Conservation (phyloP, 495 filamentous ascomycete species). For the Penicillium manginii region DNA sequence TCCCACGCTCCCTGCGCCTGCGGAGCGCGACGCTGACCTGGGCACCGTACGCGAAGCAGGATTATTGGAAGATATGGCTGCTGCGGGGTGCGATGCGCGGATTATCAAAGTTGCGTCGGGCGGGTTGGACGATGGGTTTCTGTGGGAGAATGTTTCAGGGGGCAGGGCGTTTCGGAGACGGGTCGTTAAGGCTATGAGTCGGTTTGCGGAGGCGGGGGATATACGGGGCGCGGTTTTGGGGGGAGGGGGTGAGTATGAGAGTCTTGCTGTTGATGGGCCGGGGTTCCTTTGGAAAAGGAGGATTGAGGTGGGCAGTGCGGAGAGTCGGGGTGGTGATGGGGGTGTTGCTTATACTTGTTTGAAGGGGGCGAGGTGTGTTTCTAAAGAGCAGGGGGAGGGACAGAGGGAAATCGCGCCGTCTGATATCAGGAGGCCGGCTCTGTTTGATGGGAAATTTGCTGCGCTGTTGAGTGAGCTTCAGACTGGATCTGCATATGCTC, state of each 20-base stretch:
- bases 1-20: conserved; percentile 63
- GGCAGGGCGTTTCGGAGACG: conserved; percentile 52
- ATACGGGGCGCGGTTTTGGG: conserved; percentile 72
- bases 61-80: conserved; percentile 81
- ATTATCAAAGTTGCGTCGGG: conserved; percentile 95
- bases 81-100: conserved; percentile 74
- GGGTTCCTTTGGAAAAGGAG: conserved; percentile 66
- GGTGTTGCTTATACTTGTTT: conserved; percentile 71
- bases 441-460: conserved; percentile 52
- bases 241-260: conserved; percentile 97
- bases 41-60: conserved; percentile 39
- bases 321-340: conserved; percentile 65
- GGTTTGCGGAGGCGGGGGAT: conserved; percentile 64
- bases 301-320: conserved; percentile 65
- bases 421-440: conserved; percentile 42
- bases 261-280: conserved; percentile 83
- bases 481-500: neutral
- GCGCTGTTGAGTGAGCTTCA: conserved; percentile 31
- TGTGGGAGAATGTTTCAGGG: conserved; percentile 78
- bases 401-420: conserved; percentile 29
- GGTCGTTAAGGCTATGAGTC: conserved; percentile 64
- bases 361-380: conserved; percentile 57
- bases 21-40: conserved; percentile 20
- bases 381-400: conserved; percentile 39
- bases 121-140: conserved; percentile 76